Base-by-base conservation (phyloP, 352 stramenopile genomes). In the Globisporangium canariense region DNA sequence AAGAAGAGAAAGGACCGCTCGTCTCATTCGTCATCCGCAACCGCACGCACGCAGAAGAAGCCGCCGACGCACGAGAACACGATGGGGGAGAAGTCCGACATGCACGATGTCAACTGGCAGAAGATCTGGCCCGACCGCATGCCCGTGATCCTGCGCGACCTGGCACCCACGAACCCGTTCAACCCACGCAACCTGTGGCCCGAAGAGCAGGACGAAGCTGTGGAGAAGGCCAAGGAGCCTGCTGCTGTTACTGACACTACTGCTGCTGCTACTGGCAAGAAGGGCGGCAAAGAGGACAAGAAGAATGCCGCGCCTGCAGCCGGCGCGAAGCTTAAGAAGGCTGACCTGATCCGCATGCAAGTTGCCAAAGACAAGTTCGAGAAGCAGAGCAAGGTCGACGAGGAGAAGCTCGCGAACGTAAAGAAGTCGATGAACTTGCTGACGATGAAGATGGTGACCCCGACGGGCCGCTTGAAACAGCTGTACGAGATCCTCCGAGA, bases 101-200 rank as follows among this genome's bases (percentile, higher is more conserved):
- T 95, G 78, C 81, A 83, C 71, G 86, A 93, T 65, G 86, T 95
- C 36, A 93, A 93, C 74, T 95, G 86, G 86, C 85, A 95, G 71
- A 95, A 95, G 73, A 74, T 95, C 50, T 95, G 86, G 80, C 86
- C 86, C 11, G 83, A 95, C 72, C 83, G 86, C 64, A 95, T 95
- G 79, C 86, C 86, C 43, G 84, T 95, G 73, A 95, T 95, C 62
- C 73, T 95, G 62, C 86, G 86, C 32, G 84, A 94, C 52, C 62
- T 94, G 60, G 86, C 86, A 62, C 86, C 86, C 11, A 91, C 80
- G 38, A 94, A 94, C 64, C 84, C 86, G 30, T 94, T 94, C 74
- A 93, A 94, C 74, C 86, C 86, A 46, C 86, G 83, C 50, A 92
- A 93, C 54, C 61, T 95, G 55, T 95, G 86, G 86, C 86, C 86